Base-by-base conservation (phyloP, 768 basidiomycete genomes). In the Leccinellum albellum region DNA sequence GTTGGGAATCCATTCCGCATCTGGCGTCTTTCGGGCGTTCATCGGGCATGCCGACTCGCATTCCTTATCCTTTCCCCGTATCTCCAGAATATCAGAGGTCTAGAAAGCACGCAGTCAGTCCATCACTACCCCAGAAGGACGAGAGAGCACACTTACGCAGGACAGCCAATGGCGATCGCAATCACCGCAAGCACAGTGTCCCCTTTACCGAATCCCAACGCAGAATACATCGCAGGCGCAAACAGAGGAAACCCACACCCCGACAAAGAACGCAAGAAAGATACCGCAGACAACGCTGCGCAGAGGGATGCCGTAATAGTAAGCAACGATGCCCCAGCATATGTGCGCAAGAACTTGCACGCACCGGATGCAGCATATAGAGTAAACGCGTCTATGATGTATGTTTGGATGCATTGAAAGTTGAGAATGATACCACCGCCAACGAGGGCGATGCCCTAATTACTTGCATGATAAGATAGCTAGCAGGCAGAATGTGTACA, bases 211-310 rank as follows among this genome's bases (percentile, higher is more conserved):
- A 85, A 87, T 4, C 88, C 89, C 0, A 91, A 74, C 14, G 74
- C 73, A 1, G 74, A 68, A 69, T 81, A 90, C 82, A 91, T 87
- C 35, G 79, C 74, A 20, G 86, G 83, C 3, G 84, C 87, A 61
- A 91, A 91, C n/a, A 91, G 72, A 2, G 89, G 90, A 66, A 92
- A 90, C 1, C 79, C 83, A 53, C 89, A 91, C 0, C 89, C 89
- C 1, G 82, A 81, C 0, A 89, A 54, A 0, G 85, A 83, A 24
- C 89, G 82, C 14, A 89, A 66, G 66, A 70, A 86, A 0, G 84
- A 73, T 20, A 82, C 82, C 0, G 87, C 86, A 0, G 87, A 87
- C 10, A 91, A 71, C 3, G 87, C 86, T 82, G 54, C 56, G 71
- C 1, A 20, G 46, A 49, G 28, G 26, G 13, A 26, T 5, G 21